Evolutionary conservation across 805 yeast species (phyloP).

Genomic region (Lachancea nothofagi): DNA sequence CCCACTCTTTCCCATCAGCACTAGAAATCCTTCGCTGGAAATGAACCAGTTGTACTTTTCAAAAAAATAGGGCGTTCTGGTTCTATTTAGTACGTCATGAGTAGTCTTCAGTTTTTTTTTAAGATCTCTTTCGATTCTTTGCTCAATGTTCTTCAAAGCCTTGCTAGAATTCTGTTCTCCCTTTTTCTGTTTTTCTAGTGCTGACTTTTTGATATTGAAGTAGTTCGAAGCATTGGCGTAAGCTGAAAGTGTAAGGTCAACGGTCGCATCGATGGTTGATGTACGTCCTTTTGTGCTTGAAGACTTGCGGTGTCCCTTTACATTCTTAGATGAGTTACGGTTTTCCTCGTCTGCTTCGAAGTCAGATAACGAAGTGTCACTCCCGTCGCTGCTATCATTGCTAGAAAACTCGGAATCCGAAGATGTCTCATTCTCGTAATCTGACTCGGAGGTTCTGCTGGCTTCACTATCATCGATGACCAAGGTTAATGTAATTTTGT

Average conservation of each 20-base stretch:
- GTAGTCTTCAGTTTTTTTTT: slow-evolving; percentile 57
- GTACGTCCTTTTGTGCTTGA: background rate
- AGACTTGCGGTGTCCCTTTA: background rate
- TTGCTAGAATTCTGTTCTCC: slow-evolving; percentile 71
- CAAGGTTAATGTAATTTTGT: slow-evolving; percentile 55
- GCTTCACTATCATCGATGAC: slow-evolving; percentile 28
- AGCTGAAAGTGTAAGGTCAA: slow-evolving; percentile 68
- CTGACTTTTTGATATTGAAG: slow-evolving; percentile 69
- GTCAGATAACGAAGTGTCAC: slow-evolving; percentile 17
- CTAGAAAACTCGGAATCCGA: slow-evolving; percentile 2
- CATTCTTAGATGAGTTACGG: background rate
- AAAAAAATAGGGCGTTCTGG: slow-evolving; percentile 79
- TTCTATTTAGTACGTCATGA: slow-evolving; percentile 45
- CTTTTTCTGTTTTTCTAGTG: slow-evolving; percentile 70
- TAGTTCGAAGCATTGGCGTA: slow-evolving; percentile 84
- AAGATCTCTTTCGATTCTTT: slow-evolving; percentile 67
- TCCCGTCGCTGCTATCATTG: slow-evolving; percentile 10
- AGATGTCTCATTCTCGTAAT: background rate
- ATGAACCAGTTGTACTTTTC: slow-evolving; percentile 94
- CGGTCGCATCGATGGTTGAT: slow-evolving; percentile 39
- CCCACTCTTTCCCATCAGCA: slow-evolving; percentile 80
- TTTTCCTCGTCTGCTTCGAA: slow-evolving; percentile 18
- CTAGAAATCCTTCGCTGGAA: slow-evolving; percentile 82
- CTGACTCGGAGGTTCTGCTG: background rate
- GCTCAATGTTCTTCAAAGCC: slow-evolving; percentile 80